Conservation (phyloP, 345 rosid species). For the Sapria himalayana region DNA sequence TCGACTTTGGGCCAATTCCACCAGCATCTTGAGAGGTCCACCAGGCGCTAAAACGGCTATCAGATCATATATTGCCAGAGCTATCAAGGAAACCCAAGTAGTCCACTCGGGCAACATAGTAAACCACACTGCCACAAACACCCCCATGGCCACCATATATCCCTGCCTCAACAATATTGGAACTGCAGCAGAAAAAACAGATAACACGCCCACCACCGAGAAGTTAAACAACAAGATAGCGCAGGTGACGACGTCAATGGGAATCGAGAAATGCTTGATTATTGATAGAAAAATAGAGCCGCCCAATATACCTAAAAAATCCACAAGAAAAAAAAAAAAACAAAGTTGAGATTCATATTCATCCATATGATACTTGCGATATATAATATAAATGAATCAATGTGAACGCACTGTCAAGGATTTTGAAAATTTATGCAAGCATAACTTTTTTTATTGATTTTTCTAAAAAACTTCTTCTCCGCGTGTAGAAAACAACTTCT, state of each 20-base stretch:
- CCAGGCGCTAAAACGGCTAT: slow-evolving; percentile 92
- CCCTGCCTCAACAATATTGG: slow-evolving; percentile 65
- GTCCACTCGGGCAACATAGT: slow-evolving; percentile 94
- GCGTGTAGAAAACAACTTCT: no score
- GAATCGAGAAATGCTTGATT: slow-evolving; percentile 64
- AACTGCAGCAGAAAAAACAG: slow-evolving; percentile 55
- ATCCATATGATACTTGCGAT: no score
- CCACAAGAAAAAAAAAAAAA: slow-evolving; percentile 5
- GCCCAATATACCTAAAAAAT: slow-evolving; percentile 56
- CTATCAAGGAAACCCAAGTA: slow-evolving; percentile 73
- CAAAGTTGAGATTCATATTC: not conserved
- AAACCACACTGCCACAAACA: slow-evolving; percentile 84
- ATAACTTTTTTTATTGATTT: no score
- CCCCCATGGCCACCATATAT: slow-evolving; percentile 76
- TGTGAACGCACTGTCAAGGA: no score
- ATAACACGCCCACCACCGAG: slow-evolving; percentile 63
- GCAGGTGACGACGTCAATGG: slow-evolving; percentile 63
- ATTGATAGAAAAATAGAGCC: slow-evolving; percentile 68
- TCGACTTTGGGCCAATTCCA: slow-evolving; percentile 71
- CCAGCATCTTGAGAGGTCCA: slow-evolving; percentile 84
- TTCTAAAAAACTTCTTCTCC: no score
- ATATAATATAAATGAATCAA: no score
- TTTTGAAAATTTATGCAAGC: no score
- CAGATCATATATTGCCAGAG: slow-evolving; percentile 79
- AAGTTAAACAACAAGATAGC: slow-evolving; percentile 57